Evolutionary conservation across 75 land plant species (phyloP).

Genomic region (Chamaecyparis obtusa): DNA sequence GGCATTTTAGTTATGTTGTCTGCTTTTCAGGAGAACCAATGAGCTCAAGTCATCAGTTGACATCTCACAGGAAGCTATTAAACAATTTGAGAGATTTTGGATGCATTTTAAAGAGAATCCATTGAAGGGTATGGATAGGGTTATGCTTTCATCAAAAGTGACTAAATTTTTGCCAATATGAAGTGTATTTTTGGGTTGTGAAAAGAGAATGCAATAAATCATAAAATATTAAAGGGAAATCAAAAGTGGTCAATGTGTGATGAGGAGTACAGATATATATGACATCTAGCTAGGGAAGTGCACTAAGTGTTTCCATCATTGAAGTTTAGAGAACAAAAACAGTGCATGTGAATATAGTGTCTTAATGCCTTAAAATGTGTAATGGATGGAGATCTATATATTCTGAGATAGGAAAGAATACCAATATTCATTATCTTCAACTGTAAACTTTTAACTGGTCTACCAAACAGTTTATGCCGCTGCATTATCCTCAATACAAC

Average conservation of each 20-base stretch:
- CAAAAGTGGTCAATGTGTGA: not conserved
- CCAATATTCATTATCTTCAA: not conserved
- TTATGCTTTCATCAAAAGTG: not conserved
- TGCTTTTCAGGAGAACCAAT: conserved; percentile 71
- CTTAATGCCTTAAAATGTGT: not conserved
- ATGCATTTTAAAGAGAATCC: conserved; percentile 53
- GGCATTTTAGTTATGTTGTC: not conserved
- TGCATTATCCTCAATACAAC: not conserved
- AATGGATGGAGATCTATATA: not conserved
- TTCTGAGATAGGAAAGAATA: not conserved
- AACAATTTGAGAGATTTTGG: conserved; percentile 88
- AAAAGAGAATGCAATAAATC: not conserved
- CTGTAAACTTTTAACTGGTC: not conserved
- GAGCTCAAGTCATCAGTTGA: conserved; percentile 84
- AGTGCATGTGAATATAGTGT: not conserved
- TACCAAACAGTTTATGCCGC: not conserved
- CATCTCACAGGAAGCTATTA: conserved; percentile 62
- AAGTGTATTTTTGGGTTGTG: not conserved
- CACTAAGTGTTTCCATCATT: not conserved
- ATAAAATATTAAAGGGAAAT: not conserved
- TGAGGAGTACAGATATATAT: not conserved
- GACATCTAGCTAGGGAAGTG: not conserved
- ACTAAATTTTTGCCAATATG: not conserved
- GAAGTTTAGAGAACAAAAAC: not conserved
- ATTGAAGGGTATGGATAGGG: conserved; percentile 5